Base-by-base conservation (phyloP, 2,329 filamentous ascomycete genomes). In the Trichoderma sp. region DNA sequence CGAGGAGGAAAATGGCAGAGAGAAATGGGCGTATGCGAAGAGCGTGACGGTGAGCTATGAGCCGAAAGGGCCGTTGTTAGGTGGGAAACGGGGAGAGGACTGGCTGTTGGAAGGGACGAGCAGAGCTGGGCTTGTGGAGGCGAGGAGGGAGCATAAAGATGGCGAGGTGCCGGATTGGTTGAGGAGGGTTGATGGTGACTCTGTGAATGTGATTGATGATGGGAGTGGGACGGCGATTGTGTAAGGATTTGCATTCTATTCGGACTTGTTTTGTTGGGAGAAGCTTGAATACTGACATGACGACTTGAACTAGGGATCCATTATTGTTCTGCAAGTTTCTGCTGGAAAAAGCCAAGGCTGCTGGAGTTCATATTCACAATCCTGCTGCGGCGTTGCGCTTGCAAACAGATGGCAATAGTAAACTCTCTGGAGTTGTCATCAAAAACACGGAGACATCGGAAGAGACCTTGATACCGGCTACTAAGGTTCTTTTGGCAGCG, bases 61-160 rank as follows among this genome's bases (percentile, higher is more conserved):
- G 73, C 72, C 37, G 2, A 74, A 77, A 77, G 16, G 78, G 78
- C 4, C 78, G 75, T 77, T 79, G 4, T 76, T 79, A 0, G 80
- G 81, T 34, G 67, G 54, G 0, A 80, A 78, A 32, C 81, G 81
- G 4, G 86, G 86, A 1, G 86, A 88, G 59, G 89, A 91, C 73
- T 94, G 90, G 90, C 75, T 93, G 37, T 78, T 81, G 16, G 82
- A 87, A n/a, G 90, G 89, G 0, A 85, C 85, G 0, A 92, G 89
- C 74, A 82, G 91, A 69, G 87, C 85, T 11, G 81, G 86, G 59
- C 83, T 82, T 16, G 85, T 85, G 16, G 69, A 69, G 16, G 68
- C 75, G 7, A 77, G 76, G 5, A 60, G 46, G 16, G 77, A 77
- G 5, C 64, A 73, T 14, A 71, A 75, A 30, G 77, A 78, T 32